Evolutionary conservation across 257 asterid species (phyloP), one percentile per base, ranked within the genome.

Genomic region (Haberlea rhodopensis): DNA sequence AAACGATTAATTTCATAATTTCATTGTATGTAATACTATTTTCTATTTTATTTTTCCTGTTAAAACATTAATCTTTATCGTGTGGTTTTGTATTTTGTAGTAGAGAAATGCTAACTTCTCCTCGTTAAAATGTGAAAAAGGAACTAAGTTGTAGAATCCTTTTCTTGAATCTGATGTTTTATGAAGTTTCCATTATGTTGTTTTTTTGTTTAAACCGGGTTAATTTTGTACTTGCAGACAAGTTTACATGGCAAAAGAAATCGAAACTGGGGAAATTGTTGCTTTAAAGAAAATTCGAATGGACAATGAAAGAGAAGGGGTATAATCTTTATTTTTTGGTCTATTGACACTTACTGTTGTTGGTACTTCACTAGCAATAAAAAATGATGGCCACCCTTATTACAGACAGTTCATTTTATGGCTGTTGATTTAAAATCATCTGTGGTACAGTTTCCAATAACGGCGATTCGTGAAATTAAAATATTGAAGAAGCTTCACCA

Each of bases 271-370:
- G 55, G 96, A 89, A 75, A 89, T 89, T 76, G 96, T 89, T 71
- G 96, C 96, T 28, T 63, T 89, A 85, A 89, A 89, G 87, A 89
- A 89, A 83, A 89, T 89, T 23, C 76, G 96, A 51, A 89, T 89
- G 96, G 96, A 89, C 81, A 89, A 89, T 58, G 96, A 89, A 73
- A 82, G 90, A 78, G 96, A 89, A 73, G 96, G 96, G 86, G 96
- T 87, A 84, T 64, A 75, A n/a, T 68, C 56, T 72, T 71, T 66
- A 67, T n/a, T 46, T 4, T 32, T 46, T 28, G 63, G 15, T 49
- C 54, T 15, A 9, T 49, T 23, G 4, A 48, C 60, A 55, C 29
- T 62, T 27, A 8, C 22, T 23, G 43, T 48, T 52, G 13, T 65
- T 74, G 55, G 60, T 26, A 68, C 21, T 31, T 16, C 22, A 40